Evolutionary conservation across 225 moss, liverwort and hornwort genomes (phyloP).

Genomic region (Pseudisothecium myosuroides): DNA sequence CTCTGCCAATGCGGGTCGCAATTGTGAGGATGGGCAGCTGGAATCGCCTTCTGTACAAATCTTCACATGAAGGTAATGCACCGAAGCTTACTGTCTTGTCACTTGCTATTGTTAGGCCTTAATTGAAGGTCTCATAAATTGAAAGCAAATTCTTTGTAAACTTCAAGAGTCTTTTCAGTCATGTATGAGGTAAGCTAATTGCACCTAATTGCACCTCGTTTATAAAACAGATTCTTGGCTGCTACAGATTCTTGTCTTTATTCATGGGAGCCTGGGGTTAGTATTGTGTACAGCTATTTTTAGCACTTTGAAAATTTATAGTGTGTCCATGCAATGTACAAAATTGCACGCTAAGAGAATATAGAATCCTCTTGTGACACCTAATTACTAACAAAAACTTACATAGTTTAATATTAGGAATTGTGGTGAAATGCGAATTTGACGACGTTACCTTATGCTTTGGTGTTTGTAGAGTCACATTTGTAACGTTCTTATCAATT

Average conservation of each 20-base stretch:
- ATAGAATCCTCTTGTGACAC: background rate
- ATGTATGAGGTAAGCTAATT: no score
- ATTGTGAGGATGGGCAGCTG: background rate
- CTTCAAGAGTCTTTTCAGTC: background rate
- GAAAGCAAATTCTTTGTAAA: background rate
- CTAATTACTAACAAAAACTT: background rate
- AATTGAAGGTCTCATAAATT: background rate
- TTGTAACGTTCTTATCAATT: background rate
- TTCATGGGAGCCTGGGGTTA: background rate
- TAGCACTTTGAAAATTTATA: background rate
- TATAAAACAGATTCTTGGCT: background rate
- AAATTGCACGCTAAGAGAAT: background rate
- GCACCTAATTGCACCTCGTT: background rate
- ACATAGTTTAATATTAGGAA: background rate
- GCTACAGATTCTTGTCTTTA: background rate
- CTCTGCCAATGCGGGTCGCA: background rate
- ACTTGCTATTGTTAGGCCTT: background rate
- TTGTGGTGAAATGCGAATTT: background rate
- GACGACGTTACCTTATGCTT: background rate
- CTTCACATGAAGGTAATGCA: background rate
- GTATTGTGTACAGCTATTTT: rapidly evolving
- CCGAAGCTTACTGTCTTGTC: background rate
- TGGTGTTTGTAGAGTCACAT: background rate
- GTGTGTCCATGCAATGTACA: background rate
- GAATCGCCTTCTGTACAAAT: background rate